These are phyloP conservation scores for Podospora tetraspora DNA, from an alignment of 495 filamentous ascomycete species.

Conservation along the genomic window DNA sequence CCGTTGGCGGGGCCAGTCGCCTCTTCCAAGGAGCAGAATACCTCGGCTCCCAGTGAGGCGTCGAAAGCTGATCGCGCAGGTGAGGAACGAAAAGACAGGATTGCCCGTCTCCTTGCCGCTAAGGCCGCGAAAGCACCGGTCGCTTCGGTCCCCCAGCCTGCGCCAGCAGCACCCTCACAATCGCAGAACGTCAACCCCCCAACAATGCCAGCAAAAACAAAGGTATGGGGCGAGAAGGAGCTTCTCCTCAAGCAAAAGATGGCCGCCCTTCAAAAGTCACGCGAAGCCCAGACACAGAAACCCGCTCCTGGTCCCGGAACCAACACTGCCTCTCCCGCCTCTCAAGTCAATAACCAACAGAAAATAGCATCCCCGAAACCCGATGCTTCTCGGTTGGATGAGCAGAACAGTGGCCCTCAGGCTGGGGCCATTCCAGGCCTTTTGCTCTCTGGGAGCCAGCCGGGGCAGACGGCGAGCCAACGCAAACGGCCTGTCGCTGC, in stretches of 20 bases:
- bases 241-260: slow-evolving; percentile 44
- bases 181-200: slow-evolving; percentile 11
- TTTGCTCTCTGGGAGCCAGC: slow-evolving; percentile 3
- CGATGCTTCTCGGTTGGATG: neutral
- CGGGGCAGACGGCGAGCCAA: slow-evolving; percentile 10
- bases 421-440: slow-evolving; percentile 14
- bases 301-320: neutral
- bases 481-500: slow-evolving; percentile 82
- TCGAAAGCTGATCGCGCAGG: slow-evolving; percentile 39
- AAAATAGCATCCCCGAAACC: neutral
- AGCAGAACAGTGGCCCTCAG: neutral
- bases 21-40: neutral
- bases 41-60: neutral
- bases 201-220: slow-evolving; percentile 23
- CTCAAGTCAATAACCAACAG: neutral
- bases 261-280: slow-evolving; percentile 40
- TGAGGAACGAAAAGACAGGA: slow-evolving; percentile 70
- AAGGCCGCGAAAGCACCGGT: slow-evolving; percentile 36
- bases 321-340: neutral
- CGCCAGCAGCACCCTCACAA: slow-evolving; percentile 7
- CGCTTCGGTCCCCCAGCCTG: slow-evolving; percentile 6
- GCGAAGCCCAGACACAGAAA: slow-evolving; percentile 25
- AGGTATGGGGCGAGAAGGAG: slow-evolving; percentile 40
- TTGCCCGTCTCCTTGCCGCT: slow-evolving; percentile 65
- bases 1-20: neutral